Evolutionary conservation across 495 filamentous ascomycete species (phyloP), one percentile per base, ranked within the genome.

Genomic region (Rusavskia elegans): DNA sequence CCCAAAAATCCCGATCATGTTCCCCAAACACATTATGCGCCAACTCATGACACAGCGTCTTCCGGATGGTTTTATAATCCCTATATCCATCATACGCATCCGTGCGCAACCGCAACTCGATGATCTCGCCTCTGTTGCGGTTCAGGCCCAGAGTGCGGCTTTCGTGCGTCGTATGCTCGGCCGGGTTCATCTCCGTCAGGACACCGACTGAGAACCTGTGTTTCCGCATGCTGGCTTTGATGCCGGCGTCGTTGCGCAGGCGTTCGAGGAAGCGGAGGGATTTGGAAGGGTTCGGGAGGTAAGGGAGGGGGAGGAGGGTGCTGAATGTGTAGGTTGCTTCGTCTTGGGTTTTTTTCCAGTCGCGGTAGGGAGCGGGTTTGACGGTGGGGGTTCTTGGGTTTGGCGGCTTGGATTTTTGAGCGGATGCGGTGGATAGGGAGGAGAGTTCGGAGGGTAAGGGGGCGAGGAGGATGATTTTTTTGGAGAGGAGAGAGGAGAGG

Each of bases 61-160:
- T 87, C 41, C 92, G 73, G 29, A 98, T 93, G 0, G 80, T 85
- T 54, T 83, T 79, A 61, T 97, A 98, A 62, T 96, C 85, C 17
- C 92, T 66, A 57, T 90, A 98, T 6, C 92, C 92, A 64, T 95
- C 90, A 64, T 89, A 89, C 14, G 85, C 87, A 66, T 98, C 92
- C 6, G 92, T 96, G 14, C 92, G 74, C 37, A 98, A 65, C 0
- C 92, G 71, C 48, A 98, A 68, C 76, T 96, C 92, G 53, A 98
- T 95, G 0, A 89, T 83, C 68, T 95, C 82, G 50, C 92, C 92
- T 8, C 71, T 68, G 61, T 96, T 95, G 13, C 88, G 71, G 61
- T 98, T 98, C 32, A 96, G 67, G 0, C 92, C 92, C 3, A 97
- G 68, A 35, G 84, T 94, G 40, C 87, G 80, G 44, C 79, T 81